phyloP scores from a whole-genome alignment of 148 eudicot species.

The Chenopodium album region DNA sequence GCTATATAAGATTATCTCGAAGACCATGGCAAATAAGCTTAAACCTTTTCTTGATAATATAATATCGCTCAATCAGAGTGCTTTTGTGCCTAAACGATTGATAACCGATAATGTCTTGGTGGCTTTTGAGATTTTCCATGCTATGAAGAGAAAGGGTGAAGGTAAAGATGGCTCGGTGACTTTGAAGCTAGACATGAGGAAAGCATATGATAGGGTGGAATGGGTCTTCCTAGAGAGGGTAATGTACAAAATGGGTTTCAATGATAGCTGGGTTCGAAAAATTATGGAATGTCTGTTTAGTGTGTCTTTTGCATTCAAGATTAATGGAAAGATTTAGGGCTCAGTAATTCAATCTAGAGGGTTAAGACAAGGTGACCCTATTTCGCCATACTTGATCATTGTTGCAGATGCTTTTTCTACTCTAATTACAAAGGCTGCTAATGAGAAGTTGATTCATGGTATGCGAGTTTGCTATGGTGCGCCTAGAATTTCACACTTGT shows the following conservation, averaged over 20 bases:
- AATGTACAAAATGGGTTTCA: neutral
- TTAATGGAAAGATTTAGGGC: neutral
- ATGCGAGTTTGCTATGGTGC: too few species aligned
- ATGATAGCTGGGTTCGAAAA: neutral
- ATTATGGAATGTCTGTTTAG: neutral
- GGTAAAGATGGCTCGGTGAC: neutral
- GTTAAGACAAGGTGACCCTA: neutral
- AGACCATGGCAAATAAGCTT: neutral
- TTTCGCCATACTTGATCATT: neutral
- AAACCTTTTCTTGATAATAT: neutral
- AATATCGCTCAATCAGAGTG: neutral
- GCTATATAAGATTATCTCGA: neutral
- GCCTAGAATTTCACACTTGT: too few species aligned
- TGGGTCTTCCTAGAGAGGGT: neutral
- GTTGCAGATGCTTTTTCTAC: neutral
- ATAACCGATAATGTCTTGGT: neutral
- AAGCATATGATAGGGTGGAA: neutral
- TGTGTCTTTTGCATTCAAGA: neutral
- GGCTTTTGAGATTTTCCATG: slow-evolving; percentile 7
- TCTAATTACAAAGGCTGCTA: too few species aligned
- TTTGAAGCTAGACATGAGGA: neutral
- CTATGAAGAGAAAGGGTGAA: neutral
- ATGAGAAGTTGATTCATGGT: too few species aligned
- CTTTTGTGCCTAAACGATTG: neutral
- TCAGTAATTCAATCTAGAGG: neutral